These are phyloP conservation scores for sunflower (Helianthus annuus) DNA, from an alignment of 129 eudicot genomes.

Conservation along the genomic window HanXRQr2.0-SUNRISE NC_035441.2:60732839-60733338, in stretches of 20 bases:
- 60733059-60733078: background rate
- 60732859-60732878: too few relatives aligned
- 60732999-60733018: background rate
- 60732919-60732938: too few relatives aligned
- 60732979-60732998: background rate
- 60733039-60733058: constrained; percentile 6
- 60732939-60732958: background rate
- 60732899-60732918: too few relatives aligned
- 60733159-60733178: constrained; percentile 96
- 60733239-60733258: constrained; percentile 75
- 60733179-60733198: constrained; percentile 84
- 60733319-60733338: constrained; percentile 34
- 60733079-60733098: background rate
- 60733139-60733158: constrained; percentile 95
- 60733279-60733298: constrained; percentile 38
- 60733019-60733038: background rate
- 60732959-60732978: constrained; percentile 19
- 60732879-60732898: too few relatives aligned
- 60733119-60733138: constrained; percentile 88
- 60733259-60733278: constrained; percentile 31
- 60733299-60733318: constrained; percentile 27
- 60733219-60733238: constrained; percentile 87
- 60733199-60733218: constrained; percentile 93
- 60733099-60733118: constrained; percentile 34
- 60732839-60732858: too few relatives aligned